A percentile compares a stretch with the other conserved stretches of the same genome.
phyloP scores from a whole-genome alignment of 2,329 filamentous ascomycete genomes.

The Lecanicillium sp. region DNA sequence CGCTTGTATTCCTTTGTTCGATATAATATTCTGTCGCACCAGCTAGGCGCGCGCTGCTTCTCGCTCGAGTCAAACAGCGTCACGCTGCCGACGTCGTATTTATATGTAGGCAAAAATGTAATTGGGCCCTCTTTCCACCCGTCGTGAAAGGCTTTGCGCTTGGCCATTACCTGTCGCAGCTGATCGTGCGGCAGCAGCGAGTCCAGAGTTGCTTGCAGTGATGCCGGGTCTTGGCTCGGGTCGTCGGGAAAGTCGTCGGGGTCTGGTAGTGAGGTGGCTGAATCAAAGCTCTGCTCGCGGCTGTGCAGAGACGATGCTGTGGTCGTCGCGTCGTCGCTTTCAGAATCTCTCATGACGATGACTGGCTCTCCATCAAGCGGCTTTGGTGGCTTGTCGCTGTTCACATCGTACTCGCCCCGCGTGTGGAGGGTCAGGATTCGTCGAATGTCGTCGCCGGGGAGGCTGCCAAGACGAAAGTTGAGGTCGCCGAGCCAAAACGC shows the following conservation, averaged over 20 bases:
- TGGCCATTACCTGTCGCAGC: conserved; percentile 64
- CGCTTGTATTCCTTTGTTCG: conserved; percentile 67
- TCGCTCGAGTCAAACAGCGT: conserved; percentile 92
- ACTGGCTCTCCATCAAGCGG: conserved; percentile 42
- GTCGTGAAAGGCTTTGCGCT: conserved; percentile 77
- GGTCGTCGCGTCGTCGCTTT: conserved; percentile 42
- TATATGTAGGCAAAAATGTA: conserved; percentile 88
- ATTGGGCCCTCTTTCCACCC: conserved; percentile 90
- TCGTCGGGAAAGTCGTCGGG: conserved; percentile 63
- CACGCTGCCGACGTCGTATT: conserved; percentile 93
- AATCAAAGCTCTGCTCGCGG: conserved; percentile 33
- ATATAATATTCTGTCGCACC: conserved; percentile 93
- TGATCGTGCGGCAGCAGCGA: conserved; percentile 90
- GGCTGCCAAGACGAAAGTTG: conserved; percentile 84
- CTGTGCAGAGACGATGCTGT: conserved; percentile 28
- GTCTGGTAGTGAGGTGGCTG: conserved; percentile 44
- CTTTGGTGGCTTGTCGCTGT: conserved; percentile 30
- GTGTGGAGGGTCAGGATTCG: conserved; percentile 78
- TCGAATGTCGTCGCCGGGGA: conserved; percentile 86
- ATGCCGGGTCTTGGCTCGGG: conserved; percentile 71
- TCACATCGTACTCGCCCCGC: conserved; percentile 65
- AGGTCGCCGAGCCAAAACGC: conserved; percentile 95
- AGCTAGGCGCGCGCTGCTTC: conserved; percentile 86
- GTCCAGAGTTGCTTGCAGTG: conserved; percentile 79
- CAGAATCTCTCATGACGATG: conserved; percentile 39